Conservation (phyloP, 2,329 filamentous ascomycete species). For the Colletotrichum echinochloae region DNA sequence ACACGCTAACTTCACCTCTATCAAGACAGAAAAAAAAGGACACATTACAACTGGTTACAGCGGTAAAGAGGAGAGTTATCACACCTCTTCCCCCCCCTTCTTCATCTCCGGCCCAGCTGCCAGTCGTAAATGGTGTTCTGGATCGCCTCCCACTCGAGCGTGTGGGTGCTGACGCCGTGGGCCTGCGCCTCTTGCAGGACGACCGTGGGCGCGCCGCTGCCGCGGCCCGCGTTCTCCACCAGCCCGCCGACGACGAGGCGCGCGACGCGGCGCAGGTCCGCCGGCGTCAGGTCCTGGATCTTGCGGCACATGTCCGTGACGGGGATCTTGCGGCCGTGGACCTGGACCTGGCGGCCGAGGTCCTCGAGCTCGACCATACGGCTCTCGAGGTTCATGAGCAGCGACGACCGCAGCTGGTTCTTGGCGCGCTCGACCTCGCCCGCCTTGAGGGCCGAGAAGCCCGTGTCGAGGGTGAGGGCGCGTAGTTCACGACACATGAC, state of each 20-base stretch:
- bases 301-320: constrained; percentile 92
- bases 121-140: constrained; percentile 87
- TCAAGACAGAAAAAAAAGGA: background rate
- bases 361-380: constrained; percentile 98
- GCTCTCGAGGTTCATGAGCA: constrained; percentile 97
- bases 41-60: background rate
- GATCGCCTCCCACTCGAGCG: constrained; percentile 88
- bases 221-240: constrained; percentile 79
- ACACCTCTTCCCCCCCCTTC: background rate
- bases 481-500: constrained; percentile 94
- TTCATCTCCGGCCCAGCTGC: constrained; percentile 76
- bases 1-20: background rate
- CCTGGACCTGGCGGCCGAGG: constrained; percentile 92
- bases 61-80: background rate
- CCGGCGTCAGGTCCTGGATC: constrained; percentile 84
- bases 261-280: constrained; percentile 86
- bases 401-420: constrained; percentile 90
- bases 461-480: constrained; percentile 79
- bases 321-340: constrained; percentile 93
- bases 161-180: constrained; percentile 73
- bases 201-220: constrained; percentile 91
- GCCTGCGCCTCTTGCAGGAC: constrained; percentile 92
- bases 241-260: constrained; percentile 80
- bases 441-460: constrained; percentile 77
- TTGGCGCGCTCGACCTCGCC: constrained; percentile 92